Percentiles rank a stretch among this genome's conserved stretches.
phyloP scores from a whole-genome alignment of 2,329 filamentous ascomycete species.

The Orbilia javanica region DNA sequence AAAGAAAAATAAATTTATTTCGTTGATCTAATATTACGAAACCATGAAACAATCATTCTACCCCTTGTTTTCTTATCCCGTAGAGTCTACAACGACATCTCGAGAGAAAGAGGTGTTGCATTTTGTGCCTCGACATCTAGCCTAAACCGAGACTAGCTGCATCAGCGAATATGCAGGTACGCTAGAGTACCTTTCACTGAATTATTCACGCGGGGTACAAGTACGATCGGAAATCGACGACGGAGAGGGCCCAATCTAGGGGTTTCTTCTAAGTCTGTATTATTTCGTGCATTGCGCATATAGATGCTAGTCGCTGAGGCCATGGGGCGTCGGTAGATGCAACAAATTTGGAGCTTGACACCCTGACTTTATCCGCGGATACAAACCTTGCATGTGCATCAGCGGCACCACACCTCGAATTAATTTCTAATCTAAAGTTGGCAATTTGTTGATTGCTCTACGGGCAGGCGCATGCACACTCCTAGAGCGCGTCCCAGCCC shows the following conservation, averaged over 20 bases:
- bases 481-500: background rate
- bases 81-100: background rate
- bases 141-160: background rate
- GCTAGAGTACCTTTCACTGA: background rate
- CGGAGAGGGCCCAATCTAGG: background rate
- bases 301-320: conserved; percentile 21
- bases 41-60: background rate
- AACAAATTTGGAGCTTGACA: conserved; percentile 13
- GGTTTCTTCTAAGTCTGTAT: background rate
- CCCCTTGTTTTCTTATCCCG: background rate
- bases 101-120: conserved; percentile 16
- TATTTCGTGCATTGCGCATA: conserved; percentile 27
- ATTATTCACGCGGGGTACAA: background rate
- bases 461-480: background rate
- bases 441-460: conserved; percentile 19
- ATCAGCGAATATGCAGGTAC: conserved; percentile 44
- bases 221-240: background rate
- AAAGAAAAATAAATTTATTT: background rate
- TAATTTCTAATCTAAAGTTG: conserved; percentile 9
- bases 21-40: background rate
- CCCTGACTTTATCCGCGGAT: conserved; percentile 3
- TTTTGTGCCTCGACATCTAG: conserved; percentile 8
- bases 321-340: conserved; percentile 24
- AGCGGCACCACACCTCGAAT: conserved; percentile 7
- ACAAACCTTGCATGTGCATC: conserved; percentile 40